Evolutionary conservation across 306 rosid species (phyloP).

Genomic region (Nissolia schottii): DNA sequence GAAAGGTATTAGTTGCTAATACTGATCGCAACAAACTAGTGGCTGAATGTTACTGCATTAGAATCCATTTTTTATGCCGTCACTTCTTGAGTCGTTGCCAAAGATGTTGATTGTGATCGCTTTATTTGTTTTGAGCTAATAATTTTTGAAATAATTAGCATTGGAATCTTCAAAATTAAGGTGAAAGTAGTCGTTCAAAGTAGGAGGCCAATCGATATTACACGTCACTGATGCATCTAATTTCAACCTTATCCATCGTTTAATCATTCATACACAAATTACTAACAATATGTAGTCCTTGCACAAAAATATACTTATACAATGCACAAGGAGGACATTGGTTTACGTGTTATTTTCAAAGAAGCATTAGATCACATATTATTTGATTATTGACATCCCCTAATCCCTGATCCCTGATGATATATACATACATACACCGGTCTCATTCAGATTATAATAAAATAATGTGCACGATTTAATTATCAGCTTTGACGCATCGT

Average conservation of each 20-base stretch:
- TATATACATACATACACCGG: conserved; percentile 36
- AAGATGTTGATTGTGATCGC: too few relatives aligned
- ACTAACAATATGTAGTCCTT: background rate
- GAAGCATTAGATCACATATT: background rate
- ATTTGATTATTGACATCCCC: background rate
- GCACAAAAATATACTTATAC: background rate
- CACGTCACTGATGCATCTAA: background rate
- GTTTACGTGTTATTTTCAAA: background rate
- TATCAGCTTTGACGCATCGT: conserved; percentile 13
- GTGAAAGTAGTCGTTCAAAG: too few relatives aligned
- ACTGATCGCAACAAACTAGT: too few relatives aligned
- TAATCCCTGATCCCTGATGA: too few relatives aligned
- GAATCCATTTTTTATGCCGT: too few relatives aligned
- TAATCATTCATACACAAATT: background rate
- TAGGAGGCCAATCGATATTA: background rate
- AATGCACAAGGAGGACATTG: background rate
- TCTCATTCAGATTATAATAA: conserved; percentile 12
- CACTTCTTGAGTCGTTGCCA: too few relatives aligned
- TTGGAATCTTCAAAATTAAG: too few relatives aligned
- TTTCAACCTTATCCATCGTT: conserved; percentile 20
- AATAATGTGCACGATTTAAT: conserved; percentile 24
- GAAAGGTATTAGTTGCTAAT: too few relatives aligned
- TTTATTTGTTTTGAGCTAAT: too few relatives aligned
- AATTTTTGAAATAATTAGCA: too few relatives aligned
- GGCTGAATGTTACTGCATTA: too few relatives aligned